Base-by-base conservation (phyloP, 2,329 filamentous ascomycete species). In the Aspergillus pseudonomiae region DNA sequence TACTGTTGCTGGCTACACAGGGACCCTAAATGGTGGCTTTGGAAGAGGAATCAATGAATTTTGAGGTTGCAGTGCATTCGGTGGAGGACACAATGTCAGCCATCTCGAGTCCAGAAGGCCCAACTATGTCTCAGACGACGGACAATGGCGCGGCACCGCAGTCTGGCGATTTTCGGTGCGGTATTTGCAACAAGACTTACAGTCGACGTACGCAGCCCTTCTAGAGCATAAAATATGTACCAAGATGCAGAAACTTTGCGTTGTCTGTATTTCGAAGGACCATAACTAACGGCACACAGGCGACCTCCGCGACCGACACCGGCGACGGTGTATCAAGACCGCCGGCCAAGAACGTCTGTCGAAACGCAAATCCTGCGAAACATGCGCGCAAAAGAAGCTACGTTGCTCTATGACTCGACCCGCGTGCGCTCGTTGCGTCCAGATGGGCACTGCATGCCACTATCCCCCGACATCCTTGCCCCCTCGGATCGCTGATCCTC, bases 291-390 rank as follows among this genome's bases (percentile, higher is more conserved):
- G 7, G 48, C 30, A 60, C 19, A 24, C 36, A 69, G 67, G 63
- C 39, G 67, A 69, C 57, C 63, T 69, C 19, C 67, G 67, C 30
- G 67, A 69, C 57, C 62, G 67, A 26, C 67, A 67, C 28, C 67
- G 67, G 3, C 65, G 65, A 10, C 67, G 67, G 39, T 69, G 67
- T 36, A 69, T 69, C 54, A 67, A 63, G 14, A 65, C 63, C 1
- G 54, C 59, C 11, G 65, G 65, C 24, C 63, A 69, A 50, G 67
- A 66, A 43, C 67, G 67, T 14, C 59, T 45, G 21, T 67, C 67
- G 19, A 69, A 67, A 57, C 67, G 67, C 24, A 69, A 67, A 52
- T 69, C 67, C 11, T 69, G 67, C 61, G 65, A 67, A 36, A 63
- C 57, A 19, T 69, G 67, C 48, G 65, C 65, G 2, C 64, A 66